Evolutionary conservation across 495 filamentous ascomycete genomes (phyloP).

Genomic region (Lasiosphaeria miniovina): DNA sequence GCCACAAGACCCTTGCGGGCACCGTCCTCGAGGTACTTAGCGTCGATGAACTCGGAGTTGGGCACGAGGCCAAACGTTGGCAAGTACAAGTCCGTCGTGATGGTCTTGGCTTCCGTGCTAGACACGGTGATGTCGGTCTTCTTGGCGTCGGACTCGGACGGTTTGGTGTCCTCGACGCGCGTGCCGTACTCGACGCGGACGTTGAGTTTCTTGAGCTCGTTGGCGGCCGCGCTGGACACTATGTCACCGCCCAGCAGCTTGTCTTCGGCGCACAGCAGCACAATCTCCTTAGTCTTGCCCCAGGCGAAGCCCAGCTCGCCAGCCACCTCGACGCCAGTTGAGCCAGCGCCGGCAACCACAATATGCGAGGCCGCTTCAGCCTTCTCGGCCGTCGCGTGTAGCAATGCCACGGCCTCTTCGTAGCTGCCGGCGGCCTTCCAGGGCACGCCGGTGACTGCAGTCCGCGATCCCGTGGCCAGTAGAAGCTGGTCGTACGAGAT

Average conservation of each 20-base stretch:
- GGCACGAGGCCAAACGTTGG: constrained; percentile 58
- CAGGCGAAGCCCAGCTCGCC: constrained; percentile 46
- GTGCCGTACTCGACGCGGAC: constrained; percentile 44
- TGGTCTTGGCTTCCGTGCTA: constrained; percentile 31
- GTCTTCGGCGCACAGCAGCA: constrained; percentile 43
- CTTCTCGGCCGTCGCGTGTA: constrained; percentile 28
- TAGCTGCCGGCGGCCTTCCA: constrained; percentile 44
- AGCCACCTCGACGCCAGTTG: constrained; percentile 42
- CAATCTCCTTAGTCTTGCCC: constrained; percentile 46
- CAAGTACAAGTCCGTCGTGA: constrained; percentile 58
- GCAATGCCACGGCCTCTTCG: constrained; percentile 28
- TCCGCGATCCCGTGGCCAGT: constrained; percentile 87
- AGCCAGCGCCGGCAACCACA: constrained; percentile 43
- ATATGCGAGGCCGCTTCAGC: constrained; percentile 40
- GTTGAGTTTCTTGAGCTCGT: constrained; percentile 49
- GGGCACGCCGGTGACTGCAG: constrained; percentile 37
- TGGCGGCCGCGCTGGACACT: constrained; percentile 28
- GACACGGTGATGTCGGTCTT: constrained; percentile 39
- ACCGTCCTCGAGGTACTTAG: constrained; percentile 41
- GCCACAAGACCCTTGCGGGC: constrained; percentile 46
- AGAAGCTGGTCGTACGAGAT: constrained; percentile 77
- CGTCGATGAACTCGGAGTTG: constrained; percentile 59
- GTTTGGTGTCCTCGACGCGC: constrained; percentile 28
- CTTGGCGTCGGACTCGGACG: constrained; percentile 15
- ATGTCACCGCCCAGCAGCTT: constrained; percentile 42